Percentiles rank a stretch among this genome's conserved stretches.
Conservation (phyloP, 1,284 basidiomycete species). For the Pseudozyma pruni region DNA sequence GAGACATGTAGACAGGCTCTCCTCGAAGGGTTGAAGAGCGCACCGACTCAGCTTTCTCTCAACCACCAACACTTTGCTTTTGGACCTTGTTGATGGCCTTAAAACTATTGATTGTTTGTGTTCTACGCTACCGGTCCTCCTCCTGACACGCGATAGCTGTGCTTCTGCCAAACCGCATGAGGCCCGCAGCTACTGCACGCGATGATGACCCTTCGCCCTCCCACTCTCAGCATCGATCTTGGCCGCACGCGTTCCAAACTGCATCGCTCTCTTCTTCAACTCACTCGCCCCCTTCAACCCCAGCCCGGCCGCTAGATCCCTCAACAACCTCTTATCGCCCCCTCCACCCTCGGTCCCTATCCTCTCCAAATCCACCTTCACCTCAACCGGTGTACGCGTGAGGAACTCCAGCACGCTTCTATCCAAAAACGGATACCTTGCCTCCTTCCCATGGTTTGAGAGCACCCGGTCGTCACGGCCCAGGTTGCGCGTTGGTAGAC, state of each 20-base stretch:
- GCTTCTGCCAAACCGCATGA: too few species aligned
- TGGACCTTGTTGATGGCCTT: too few species aligned
- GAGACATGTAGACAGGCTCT: too few species aligned
- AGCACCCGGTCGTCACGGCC: constrained; percentile 93
- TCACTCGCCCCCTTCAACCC: constrained; percentile 72
- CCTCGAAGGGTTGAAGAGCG: too few species aligned
- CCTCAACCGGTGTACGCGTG: constrained; percentile 78
- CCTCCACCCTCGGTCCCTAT: constrained; percentile 67
- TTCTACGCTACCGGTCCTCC: too few species aligned
- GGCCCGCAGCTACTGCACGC: constrained; percentile 4
- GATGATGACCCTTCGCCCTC: constrained; percentile 62
- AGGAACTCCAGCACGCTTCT: constrained; percentile 68
- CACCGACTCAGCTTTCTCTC: too few species aligned
- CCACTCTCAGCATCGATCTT: constrained; percentile 77
- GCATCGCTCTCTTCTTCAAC: constrained; percentile 89
- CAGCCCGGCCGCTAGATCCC: constrained; percentile 67
- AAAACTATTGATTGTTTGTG: too few species aligned
- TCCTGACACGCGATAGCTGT: too few species aligned
- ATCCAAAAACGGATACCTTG: constrained; percentile 68
- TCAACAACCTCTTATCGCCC: constrained; percentile 88
- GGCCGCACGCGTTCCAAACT: constrained; percentile 90
- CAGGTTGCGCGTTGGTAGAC: constrained; percentile 88
- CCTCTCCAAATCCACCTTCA: constrained; percentile 76
- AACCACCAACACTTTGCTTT: too few species aligned
- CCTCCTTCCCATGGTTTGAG: constrained; percentile 87